Percentiles rank a stretch among this genome's conserved stretches.
Evolutionary conservation across 2,329 filamentous ascomycete genomes (phyloP).

Genomic region (Leptosphaerulina australis): DNA sequence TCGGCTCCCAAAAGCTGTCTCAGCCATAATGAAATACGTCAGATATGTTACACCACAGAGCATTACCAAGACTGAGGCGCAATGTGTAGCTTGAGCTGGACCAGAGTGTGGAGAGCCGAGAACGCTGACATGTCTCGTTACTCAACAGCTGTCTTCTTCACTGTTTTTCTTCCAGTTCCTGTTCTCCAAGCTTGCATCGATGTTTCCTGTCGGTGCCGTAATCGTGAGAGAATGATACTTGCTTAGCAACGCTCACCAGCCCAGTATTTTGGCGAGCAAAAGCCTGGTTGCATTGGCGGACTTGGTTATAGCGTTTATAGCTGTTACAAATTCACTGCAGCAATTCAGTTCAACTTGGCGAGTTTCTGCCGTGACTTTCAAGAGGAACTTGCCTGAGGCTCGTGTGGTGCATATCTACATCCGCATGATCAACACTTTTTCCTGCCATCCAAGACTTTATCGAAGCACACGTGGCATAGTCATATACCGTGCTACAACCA

Average conservation of each 20-base stretch:
- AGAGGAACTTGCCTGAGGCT: neutral
- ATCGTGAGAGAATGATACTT: no score
- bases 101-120: slow-evolving; percentile 4
- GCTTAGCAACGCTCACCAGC: no score
- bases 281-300: no score
- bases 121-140: neutral
- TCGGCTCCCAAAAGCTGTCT: neutral
- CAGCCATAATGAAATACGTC: slow-evolving; percentile 1
- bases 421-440: neutral
- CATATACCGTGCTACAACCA: neutral
- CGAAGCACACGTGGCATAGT: neutral
- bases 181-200: no score
- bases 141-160: neutral
- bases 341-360: no score
- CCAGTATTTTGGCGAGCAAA: no score
- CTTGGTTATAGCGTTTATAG: no score
- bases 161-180: no score
- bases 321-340: no score
- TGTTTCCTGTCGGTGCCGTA: no score
- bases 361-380: no score
- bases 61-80: neutral
- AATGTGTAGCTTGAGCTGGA: neutral
- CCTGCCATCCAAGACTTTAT: neutral
- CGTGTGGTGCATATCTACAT: neutral
- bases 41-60: slow-evolving; percentile 6